These are phyloP conservation scores for Chenopodium berlandieri DNA, from an alignment of 148 eudicot species.

Conservation along the genomic window DNA sequence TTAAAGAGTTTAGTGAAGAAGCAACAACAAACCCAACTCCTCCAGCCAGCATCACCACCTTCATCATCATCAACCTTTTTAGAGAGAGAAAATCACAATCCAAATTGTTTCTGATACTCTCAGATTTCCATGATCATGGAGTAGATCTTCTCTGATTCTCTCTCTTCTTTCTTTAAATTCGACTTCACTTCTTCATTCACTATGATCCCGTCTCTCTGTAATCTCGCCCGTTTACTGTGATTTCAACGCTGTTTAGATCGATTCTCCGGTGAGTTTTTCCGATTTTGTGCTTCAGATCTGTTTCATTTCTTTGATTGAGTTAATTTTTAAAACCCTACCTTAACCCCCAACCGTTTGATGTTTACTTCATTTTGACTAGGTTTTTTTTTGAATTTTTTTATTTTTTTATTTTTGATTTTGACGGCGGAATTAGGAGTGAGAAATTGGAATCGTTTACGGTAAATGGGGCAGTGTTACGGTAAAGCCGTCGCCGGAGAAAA, in stretches of 20 bases:
- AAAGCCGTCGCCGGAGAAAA: conserved; percentile 42
- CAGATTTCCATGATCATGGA: conserved; percentile 2
- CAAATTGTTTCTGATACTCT: too few relatives aligned
- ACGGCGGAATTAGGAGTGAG: conserved; percentile 17
- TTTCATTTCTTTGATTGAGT: conserved; percentile 1
- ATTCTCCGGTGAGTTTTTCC: conserved; percentile 15
- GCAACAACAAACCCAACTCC: neutral
- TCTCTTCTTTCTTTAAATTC: neutral
- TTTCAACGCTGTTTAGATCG: neutral
- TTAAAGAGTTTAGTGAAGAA: neutral
- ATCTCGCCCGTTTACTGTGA: conserved; percentile 22
- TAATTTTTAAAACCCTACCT: conserved; percentile 11
- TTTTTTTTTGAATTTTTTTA: too few relatives aligned
- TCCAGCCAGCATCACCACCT: neutral
- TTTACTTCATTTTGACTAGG: conserved; percentile 25
- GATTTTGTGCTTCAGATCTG: neutral
- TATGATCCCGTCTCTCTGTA: conserved; percentile 24
- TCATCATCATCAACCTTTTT: neutral
- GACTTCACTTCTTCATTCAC: neutral
- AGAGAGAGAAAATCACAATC: neutral
- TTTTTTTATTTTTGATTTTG: neutral
- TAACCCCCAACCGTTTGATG: conserved; percentile 18
- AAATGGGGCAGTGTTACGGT: conserved; percentile 81
- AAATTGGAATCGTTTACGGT: neutral
- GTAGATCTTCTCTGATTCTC: conserved; percentile 3